Conservation (phyloP, 331 rosid genomes). For the Arachis monticola region DNA sequence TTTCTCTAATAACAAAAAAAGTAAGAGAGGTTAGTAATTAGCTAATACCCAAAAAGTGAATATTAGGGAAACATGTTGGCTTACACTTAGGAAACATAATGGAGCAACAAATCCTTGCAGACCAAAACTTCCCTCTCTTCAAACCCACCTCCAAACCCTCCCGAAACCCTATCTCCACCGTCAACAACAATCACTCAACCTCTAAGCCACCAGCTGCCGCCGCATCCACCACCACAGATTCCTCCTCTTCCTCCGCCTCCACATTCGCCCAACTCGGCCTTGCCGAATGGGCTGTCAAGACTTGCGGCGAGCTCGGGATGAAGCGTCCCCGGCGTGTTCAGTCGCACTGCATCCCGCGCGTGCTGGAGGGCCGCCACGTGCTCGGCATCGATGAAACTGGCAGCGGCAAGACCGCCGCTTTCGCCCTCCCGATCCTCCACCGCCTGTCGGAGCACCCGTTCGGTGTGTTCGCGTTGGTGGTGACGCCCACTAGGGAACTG, state of each 20-base stretch:
- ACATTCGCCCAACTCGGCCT: slow-evolving; percentile 67
- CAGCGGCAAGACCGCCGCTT: slow-evolving; percentile 92
- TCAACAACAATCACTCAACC: slow-evolving; percentile 26
- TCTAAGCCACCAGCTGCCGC: slow-evolving; percentile 1
- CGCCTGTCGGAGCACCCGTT: slow-evolving; percentile 66
- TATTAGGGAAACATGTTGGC: no score
- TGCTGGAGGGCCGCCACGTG: slow-evolving; percentile 76
- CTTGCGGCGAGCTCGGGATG: slow-evolving; percentile 76
- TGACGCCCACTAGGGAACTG: slow-evolving; percentile 89
- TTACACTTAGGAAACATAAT: slow-evolving; percentile 11
- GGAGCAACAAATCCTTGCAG: slow-evolving; percentile 46
- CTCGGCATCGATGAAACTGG: slow-evolving; percentile 89
- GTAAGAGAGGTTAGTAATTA: no score
- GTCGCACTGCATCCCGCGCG: slow-evolving; percentile 66
- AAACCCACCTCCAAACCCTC: slow-evolving; percentile 45
- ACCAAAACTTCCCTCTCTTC: slow-evolving; percentile 67
- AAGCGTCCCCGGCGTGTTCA: slow-evolving; percentile 71
- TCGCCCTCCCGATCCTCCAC: slow-evolving; percentile 86
- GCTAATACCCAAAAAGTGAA: no score
- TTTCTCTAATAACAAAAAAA: no score
- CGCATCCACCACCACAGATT: background rate
- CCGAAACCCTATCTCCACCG: background rate
- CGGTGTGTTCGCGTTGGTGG: slow-evolving; percentile 77
- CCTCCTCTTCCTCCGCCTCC: slow-evolving; percentile 21
- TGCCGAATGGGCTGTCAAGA: slow-evolving; percentile 65